Percentiles rank a stretch among this genome's conserved stretches.
Conservation (phyloP, 2,329 filamentous ascomycete species). For the Neobulgaria alba region DNA sequence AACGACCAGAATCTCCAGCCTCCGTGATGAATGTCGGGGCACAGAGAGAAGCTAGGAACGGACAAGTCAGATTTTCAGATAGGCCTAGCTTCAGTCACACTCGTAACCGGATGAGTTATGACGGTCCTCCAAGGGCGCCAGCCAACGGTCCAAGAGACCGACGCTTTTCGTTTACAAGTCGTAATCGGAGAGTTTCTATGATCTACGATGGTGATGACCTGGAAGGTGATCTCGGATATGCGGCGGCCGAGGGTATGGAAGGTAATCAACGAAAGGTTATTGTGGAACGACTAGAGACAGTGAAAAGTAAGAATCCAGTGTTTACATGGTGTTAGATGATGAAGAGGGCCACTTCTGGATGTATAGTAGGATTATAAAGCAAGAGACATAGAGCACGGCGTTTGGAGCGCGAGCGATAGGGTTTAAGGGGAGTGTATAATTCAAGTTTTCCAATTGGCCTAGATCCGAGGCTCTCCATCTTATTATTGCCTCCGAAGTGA, state of each 20-base stretch:
- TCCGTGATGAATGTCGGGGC: constrained; percentile 8
- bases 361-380: neutral
- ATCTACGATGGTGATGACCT: constrained; percentile 63
- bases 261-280: constrained; percentile 88
- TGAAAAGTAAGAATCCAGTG: constrained; percentile 90
- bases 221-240: constrained; percentile 90
- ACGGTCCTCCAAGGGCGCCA: constrained; percentile 25
- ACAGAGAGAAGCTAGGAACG: constrained; percentile 14
- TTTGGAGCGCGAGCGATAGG: no score
- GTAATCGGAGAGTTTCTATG: constrained; percentile 29
- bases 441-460: no score
- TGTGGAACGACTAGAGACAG: constrained; percentile 89
- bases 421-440: no score
- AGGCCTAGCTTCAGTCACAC: constrained; percentile 21
- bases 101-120: constrained; percentile 27
- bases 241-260: constrained; percentile 89
- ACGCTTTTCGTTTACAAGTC: constrained; percentile 33
- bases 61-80: constrained; percentile 23
- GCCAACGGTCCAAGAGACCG: constrained; percentile 16
- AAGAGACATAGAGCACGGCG: neutral
- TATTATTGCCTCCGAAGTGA: no score
- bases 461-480: no score
- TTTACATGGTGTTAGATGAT: constrained; percentile 85
- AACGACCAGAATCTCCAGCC: constrained; percentile 14
- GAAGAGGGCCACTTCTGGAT: no score